Conservation (phyloP, 805 yeast genomes). For the Spathaspora arborariae region DNA sequence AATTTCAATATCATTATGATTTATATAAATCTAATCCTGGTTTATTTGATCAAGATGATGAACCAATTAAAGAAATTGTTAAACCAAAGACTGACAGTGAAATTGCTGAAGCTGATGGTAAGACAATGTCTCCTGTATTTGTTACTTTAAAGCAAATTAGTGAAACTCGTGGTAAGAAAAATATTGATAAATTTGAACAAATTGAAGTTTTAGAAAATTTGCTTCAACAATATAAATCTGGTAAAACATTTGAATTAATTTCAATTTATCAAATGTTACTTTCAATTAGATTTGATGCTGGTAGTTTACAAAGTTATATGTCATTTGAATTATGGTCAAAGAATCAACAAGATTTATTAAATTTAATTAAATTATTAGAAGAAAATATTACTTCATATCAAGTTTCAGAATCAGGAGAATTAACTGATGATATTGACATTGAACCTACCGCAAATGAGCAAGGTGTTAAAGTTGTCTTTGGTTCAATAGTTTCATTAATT, state of each 20-base stretch:
- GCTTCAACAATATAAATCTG: conserved; percentile 28
- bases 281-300: conserved; percentile 83
- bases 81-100: conserved; percentile 27
- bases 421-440: conserved; percentile 67
- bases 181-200: conserved; percentile 80
- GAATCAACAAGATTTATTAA: conserved; percentile 58
- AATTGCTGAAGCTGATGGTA: conserved; percentile 35
- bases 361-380: conserved; percentile 68
- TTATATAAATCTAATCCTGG: conserved; percentile 69
- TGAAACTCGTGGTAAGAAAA: conserved; percentile 94
- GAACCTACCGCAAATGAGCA: conserved; percentile 55
- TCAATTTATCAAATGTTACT: conserved; percentile 75
- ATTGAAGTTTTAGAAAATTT: conserved; percentile 65
- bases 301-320: conserved; percentile 64
- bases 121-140: conserved; percentile 52
- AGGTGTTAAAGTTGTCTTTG: conserved; percentile 73
- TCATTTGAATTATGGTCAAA: conserved; percentile 78
- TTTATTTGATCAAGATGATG: conserved; percentile 56
- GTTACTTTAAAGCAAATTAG: conserved; percentile 67
- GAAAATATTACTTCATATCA: conserved; percentile 51
- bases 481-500: conserved; percentile 80
- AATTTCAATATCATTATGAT: conserved; percentile 56
- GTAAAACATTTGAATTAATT: conserved; percentile 68
- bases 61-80: background rate
- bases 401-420: conserved; percentile 70